phyloP scores from a whole-genome alignment of 345 rosid genomes.

The Eucalyptus curtisii region DNA sequence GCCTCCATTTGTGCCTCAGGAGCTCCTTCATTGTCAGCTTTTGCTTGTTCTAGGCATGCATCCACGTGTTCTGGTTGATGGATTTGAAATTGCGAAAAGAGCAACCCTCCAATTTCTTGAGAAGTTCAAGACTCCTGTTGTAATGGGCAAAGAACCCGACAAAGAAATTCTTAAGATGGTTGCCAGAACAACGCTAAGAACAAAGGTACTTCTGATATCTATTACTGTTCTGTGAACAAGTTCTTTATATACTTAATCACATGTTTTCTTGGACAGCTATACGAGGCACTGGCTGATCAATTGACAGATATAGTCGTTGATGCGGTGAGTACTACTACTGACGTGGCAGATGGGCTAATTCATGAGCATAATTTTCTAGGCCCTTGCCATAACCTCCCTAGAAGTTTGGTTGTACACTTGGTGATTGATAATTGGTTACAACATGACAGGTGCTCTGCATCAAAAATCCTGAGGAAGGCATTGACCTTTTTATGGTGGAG shows the following conservation, averaged over 20 bases:
- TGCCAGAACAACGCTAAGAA: constrained; percentile 86
- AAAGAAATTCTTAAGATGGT: constrained; percentile 94
- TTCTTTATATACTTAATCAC: not conserved
- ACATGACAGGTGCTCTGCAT: constrained; percentile 73
- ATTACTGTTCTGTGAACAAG: not conserved
- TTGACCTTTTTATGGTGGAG: constrained; percentile 98
- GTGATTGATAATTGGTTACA: not conserved
- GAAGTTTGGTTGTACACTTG: not conserved
- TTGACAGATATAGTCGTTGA: constrained; percentile 83
- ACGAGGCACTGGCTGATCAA: constrained; percentile 90
- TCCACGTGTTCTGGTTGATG: constrained; percentile 98
- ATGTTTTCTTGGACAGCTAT: constrained; percentile 33
- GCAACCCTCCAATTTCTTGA: constrained; percentile 92
- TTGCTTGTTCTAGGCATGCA: constrained; percentile 62
- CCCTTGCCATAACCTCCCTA: not conserved
- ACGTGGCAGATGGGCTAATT: not conserved
- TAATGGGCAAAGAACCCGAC: constrained; percentile 93
- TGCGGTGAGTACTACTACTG: constrained; percentile 36
- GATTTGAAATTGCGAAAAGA: constrained; percentile 90
- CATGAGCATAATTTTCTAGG: not conserved
- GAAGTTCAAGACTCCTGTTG: constrained; percentile 88
- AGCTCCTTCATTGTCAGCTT: not conserved
- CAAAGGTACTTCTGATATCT: constrained; percentile 46
- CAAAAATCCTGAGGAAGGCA: constrained; percentile 74
- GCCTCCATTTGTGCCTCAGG: not conserved